Conservation (phyloP, 345 rosid genomes). For the Passiflora organensis region DNA sequence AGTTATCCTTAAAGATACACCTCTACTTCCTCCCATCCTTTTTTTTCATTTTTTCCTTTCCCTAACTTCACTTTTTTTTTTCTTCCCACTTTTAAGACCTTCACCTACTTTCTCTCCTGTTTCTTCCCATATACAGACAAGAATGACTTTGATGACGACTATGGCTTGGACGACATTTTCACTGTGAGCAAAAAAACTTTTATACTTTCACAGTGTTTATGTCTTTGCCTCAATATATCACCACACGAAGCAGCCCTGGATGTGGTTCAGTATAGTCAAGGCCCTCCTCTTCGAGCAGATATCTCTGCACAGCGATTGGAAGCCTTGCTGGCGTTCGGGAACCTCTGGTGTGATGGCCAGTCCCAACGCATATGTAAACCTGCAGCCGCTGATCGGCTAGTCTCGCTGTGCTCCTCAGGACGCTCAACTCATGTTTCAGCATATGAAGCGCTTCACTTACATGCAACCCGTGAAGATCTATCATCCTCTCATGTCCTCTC, state of each 20-base stretch:
- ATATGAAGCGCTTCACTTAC: conserved; percentile 81
- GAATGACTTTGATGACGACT: conserved; percentile 34
- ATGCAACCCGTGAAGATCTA: conserved; percentile 95
- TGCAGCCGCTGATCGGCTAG: conserved; percentile 81
- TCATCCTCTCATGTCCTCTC: conserved; percentile 85
- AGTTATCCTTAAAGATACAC: conserved; percentile 38
- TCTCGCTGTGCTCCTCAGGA: conserved; percentile 61
- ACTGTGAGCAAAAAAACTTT: conserved; percentile 49
- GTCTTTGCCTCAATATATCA: conserved; percentile 56
- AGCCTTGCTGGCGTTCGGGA: conserved; percentile 88
- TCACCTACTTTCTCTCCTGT: conserved; percentile 39
- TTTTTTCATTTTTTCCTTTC: conserved; percentile 13
- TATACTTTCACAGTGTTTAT: conserved; percentile 42
- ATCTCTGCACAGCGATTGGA: conserved; percentile 82
- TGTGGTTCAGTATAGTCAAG: conserved; percentile 85
- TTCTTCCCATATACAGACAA: conserved; percentile 56
- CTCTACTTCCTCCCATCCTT: conserved; percentile 25
- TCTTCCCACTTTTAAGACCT: conserved; percentile 24
- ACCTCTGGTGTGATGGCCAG: conserved; percentile 94
- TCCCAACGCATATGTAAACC: conserved; percentile 91
- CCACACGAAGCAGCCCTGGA: conserved; percentile 90
- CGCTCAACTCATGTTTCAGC: conserved; percentile 76
- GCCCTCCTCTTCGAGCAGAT: conserved; percentile 88
- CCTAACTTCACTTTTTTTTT: too few relatives aligned
- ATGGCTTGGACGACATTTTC: conserved; percentile 16